These are phyloP conservation scores for Cucumis melo DNA, from an alignment of 306 rosid species.

Conservation along the genomic window DNA sequence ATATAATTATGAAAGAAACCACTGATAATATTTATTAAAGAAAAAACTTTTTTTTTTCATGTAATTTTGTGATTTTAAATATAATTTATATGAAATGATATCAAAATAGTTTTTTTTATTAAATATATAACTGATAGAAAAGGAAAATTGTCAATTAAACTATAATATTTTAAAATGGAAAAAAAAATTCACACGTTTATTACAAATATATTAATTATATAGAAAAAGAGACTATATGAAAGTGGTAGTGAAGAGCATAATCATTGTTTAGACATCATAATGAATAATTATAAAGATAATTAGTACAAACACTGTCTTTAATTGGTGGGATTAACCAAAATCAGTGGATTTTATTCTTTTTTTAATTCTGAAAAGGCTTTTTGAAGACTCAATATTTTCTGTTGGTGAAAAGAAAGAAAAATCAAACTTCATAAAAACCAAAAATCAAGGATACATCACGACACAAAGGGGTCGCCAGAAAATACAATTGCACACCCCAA, in stretches of 20 bases:
- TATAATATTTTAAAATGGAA: neutral
- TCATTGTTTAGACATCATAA: neutral
- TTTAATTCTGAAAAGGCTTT: neutral
- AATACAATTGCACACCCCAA: no score
- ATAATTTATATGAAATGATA: no score
- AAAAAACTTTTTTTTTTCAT: neutral
- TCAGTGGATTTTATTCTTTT: neutral
- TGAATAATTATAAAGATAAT: neutral
- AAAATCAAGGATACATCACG: no score
- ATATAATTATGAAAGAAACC: neutral
- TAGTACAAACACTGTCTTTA: neutral
- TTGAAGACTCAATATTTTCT: neutral
- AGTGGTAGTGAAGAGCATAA: neutral
- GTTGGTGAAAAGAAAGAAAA: no score
- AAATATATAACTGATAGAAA: neutral
- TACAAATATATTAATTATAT: neutral
- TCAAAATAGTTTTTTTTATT: no score
- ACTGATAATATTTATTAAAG: no score
- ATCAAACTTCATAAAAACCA: no score
- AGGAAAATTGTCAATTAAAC: neutral
- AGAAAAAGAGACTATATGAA: neutral
- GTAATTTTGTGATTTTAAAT: neutral
- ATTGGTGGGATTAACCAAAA: neutral
- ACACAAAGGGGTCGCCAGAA: no score
- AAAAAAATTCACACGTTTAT: neutral